These are phyloP conservation scores for Tricholoma hemisulphureum DNA, from an alignment of 768 basidiomycete genomes.

Conservation along the genomic window DNA sequence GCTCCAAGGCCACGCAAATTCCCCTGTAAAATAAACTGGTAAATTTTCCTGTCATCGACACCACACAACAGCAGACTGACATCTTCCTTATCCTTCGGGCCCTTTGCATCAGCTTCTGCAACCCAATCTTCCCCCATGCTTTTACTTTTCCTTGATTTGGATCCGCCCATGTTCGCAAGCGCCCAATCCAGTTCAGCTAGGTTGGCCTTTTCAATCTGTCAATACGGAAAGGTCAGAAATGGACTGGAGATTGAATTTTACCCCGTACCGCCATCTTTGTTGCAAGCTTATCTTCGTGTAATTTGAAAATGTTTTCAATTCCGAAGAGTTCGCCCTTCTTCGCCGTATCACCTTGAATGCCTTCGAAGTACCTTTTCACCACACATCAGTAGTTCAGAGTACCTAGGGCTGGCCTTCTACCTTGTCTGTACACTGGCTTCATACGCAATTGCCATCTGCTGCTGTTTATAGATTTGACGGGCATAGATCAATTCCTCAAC, in stretches of 20 bases:
- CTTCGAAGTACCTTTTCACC: slow-evolving; percentile 65
- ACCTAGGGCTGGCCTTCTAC: slow-evolving; percentile 26
- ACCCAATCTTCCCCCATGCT: slow-evolving; percentile 37
- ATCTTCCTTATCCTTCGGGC: slow-evolving; percentile 38
- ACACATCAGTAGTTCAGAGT: background rate
- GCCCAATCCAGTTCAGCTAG: slow-evolving; percentile 81
- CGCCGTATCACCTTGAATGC: slow-evolving; percentile 73
- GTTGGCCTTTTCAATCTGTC: slow-evolving; percentile 75
- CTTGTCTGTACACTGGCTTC: slow-evolving; percentile 81
- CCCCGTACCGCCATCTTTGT: slow-evolving; percentile 69
- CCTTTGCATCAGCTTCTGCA: slow-evolving; percentile 42
- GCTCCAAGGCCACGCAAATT: slow-evolving; percentile 60
- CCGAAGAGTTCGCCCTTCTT: slow-evolving; percentile 86
- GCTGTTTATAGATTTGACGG: slow-evolving; percentile 89
- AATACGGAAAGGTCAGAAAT: background rate
- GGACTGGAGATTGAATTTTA: background rate
- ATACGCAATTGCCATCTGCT: slow-evolving; percentile 91
- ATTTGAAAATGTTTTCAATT: slow-evolving; percentile 78
- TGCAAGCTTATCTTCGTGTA: slow-evolving; percentile 66
- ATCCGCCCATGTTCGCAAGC: slow-evolving; percentile 58
- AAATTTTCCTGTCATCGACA: background rate
- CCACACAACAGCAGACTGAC: slow-evolving; percentile 20
- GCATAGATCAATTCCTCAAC: slow-evolving; percentile 88
- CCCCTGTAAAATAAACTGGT: slow-evolving; percentile 31
- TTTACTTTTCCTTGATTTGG: slow-evolving; percentile 35